A percentile compares a stretch with the other conserved stretches of the same genome.
Evolutionary conservation across 768 basidiomycete species (phyloP).

Genomic region (Boletus reticulatus): DNA sequence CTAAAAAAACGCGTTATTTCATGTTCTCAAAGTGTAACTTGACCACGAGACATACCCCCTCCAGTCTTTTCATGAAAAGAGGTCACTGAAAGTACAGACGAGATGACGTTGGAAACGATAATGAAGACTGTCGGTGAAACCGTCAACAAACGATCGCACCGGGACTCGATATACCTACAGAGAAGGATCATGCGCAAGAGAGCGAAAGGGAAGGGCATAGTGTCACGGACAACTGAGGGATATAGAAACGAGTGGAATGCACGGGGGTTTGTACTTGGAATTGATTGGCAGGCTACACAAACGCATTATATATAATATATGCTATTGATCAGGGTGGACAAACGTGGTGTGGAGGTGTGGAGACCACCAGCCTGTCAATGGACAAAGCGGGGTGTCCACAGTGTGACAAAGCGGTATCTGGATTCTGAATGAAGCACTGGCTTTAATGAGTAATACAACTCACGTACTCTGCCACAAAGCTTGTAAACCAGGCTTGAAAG

Average conservation of each 20-base stretch:
- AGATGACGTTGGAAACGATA: constrained; percentile 9
- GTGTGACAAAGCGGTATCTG: too few species aligned
- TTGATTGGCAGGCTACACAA: background rate
- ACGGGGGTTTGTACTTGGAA: background rate
- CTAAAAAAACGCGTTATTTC: constrained; percentile 9
- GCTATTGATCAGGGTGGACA: constrained; percentile 2
- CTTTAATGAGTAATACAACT: background rate
- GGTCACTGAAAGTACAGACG: constrained; percentile 13
- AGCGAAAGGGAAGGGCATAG: constrained; percentile 26
- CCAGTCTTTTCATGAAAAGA: constrained; percentile 20
- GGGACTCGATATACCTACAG: constrained; percentile 10
- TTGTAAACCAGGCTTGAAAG: background rate
- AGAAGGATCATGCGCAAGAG: constrained; percentile 19
- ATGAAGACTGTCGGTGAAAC: constrained; percentile 15
- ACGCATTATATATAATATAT: constrained; percentile 14
- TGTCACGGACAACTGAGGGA: constrained; percentile 22
- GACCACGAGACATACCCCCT: constrained; percentile 17
- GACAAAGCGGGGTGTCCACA: background rate
- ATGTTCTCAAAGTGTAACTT: background rate
- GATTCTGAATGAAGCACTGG: background rate
- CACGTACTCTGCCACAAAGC: background rate
- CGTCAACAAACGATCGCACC: background rate
- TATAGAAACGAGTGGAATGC: constrained; percentile 4
- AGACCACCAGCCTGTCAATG: background rate
- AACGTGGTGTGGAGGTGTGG: constrained; percentile 7